Base-by-base conservation (phyloP, 2,329 filamentous ascomycete species). In the Ophiosphaerella herpotricha region DNA sequence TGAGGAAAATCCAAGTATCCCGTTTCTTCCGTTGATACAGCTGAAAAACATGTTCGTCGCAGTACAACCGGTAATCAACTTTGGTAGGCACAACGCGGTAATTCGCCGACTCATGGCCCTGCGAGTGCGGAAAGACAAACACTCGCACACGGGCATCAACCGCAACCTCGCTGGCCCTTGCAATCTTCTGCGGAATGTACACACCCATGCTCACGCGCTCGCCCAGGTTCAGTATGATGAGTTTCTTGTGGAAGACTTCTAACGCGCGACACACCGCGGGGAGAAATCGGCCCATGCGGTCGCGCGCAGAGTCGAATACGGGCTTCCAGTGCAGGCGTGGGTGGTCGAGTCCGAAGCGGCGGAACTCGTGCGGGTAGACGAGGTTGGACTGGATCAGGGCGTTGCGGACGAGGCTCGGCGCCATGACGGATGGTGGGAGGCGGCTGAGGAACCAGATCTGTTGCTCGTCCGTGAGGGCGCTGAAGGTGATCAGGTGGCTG, bases 1-100 rank as follows among this genome's bases (percentile, higher is more conserved):
- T 58, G 36, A 77, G 57, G 46, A 64, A 74, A 6, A 77, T 63
- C 66, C 73, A 77, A 0, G 75, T 75, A 44, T 77, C 74, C 4
- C 33, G 46, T 16, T 70, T 57, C 11, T 69, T 61, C 5, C 44
- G 52, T 24, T 77, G 61, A 52, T 74, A 77, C 2, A 77, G 63
- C 55, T 77, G 73, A 36, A 77, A 70, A 11, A 50, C 45, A 24
- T 57, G 58, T 12, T 68, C 64, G 43, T 77, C 74, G 43, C 62
- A 76, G 52, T 68, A 75, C 4, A 77, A 52, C 5, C 67, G 61
- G 46, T 76, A 76, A 12, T 68, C 68, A 35, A 58, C 58, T 45
- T 74, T 76, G 1, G 75, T 76, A 1, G 72, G 71, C 0, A 75
- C 46, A 5, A 67, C 64, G 13, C 67, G 54, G 12, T 73, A 67